These are phyloP conservation scores for Eutypa lata DNA, from an alignment of 2,329 filamentous ascomycete species.

Conservation along the genomic window DNA sequence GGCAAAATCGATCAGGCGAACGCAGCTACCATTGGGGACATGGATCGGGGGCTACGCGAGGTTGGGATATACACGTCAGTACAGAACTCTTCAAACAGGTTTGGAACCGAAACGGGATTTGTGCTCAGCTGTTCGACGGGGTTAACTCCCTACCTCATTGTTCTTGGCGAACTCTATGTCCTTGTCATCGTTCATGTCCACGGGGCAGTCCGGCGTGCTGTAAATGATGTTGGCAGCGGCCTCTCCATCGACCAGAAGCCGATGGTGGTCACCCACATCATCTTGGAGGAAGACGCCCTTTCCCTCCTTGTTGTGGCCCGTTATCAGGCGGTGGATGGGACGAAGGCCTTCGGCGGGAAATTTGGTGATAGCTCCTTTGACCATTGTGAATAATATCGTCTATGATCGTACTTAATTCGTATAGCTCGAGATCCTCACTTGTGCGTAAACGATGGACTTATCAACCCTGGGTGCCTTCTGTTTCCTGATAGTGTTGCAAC, in stretches of 20 bases:
- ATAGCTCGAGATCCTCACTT: too few relatives aligned
- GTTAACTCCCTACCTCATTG: slow-evolving; percentile 11
- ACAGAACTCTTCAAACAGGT: too few relatives aligned
- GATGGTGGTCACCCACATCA: slow-evolving; percentile 15
- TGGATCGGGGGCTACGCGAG: slow-evolving; percentile 5
- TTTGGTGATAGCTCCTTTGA: too few relatives aligned
- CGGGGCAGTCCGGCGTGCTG: slow-evolving; percentile 5
- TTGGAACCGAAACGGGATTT: too few relatives aligned
- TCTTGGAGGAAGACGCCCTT: slow-evolving; percentile 12
- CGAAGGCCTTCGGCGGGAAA: slow-evolving; percentile 8
- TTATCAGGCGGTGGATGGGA: slow-evolving; percentile 8
- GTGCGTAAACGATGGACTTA: too few relatives aligned
- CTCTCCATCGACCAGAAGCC: slow-evolving; percentile 4
- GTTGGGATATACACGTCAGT: too few relatives aligned
- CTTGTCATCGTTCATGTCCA: slow-evolving; percentile 15
- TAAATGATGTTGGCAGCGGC: slow-evolving; percentile 17
- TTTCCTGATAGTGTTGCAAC: too few relatives aligned
- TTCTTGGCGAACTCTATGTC: slow-evolving; percentile 6
- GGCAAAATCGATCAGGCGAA: slow-evolving; percentile 14
- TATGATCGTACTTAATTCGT: too few relatives aligned
- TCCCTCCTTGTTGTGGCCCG: slow-evolving; percentile 12
- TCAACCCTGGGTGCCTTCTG: too few relatives aligned
- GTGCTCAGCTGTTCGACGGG: too few relatives aligned
- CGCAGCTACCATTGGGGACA: slow-evolving; percentile 5
- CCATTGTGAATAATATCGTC: too few relatives aligned